Evolutionary conservation across 306 rosid genomes (phyloP), one percentile per base, ranked within the genome.

Genomic region (Biancaea sappan): DNA sequence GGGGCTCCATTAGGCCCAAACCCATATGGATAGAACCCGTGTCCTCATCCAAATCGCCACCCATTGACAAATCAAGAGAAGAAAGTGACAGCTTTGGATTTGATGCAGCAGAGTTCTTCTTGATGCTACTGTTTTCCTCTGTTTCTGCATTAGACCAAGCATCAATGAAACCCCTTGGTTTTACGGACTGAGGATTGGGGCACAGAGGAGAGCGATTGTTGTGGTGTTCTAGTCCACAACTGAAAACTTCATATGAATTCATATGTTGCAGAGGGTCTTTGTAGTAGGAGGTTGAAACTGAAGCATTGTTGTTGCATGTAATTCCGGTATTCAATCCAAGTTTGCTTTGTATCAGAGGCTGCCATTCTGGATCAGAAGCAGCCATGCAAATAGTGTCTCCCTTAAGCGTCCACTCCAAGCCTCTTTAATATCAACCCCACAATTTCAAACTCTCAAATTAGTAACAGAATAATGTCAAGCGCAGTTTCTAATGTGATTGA

Each of bases 381-480:
- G 81, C 82, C 74, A 83, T 82, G 18, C 84, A 56, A 58, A 77
- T 69, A 10, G 81, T 73, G 58, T 84, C 91, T 74, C 75, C 85
- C 64, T 80, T 89, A 83, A 81, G 80, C 86, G 80, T 74, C 96
- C 93, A 86, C 32, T 84, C 92, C 85, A 84, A 77, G 41, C 85
- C 78, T 84, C 96, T 92, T 72, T 54, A 21, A 19, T 12, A 4
- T 7, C n/a, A n/a, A n/a, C n/a, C 21, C 31, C 50, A 63, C 69
- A 64, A 47, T 69, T 40, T 28, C 66, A 66, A 5, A 76, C 13
- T 32, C 24, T 62, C 66, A 77, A 62, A 77, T 77, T 40, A 73
- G 32, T 12, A 74, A 43, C 37, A 46, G 8, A 78, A 60, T 62
- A 74, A 16, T 6, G 40, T 14, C 43, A 38, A 5, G 37, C 46